Evolutionary conservation across 805 yeast species (phyloP).

Genomic region (Ogataea trehaloabstinens): DNA sequence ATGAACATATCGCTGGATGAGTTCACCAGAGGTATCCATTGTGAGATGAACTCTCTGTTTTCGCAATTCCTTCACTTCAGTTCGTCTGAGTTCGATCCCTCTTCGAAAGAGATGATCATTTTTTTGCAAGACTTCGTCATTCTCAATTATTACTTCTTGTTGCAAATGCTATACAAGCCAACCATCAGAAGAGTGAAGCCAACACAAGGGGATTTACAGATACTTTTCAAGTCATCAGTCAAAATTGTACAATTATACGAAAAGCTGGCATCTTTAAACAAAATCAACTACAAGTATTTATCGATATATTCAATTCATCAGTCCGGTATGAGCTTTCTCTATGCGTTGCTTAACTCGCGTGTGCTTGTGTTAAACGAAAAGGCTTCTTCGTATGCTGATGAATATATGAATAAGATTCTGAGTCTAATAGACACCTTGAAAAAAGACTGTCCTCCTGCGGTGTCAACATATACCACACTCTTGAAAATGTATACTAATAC

Average conservation of each 20-base stretch:
- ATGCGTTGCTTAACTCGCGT: conserved; percentile 14
- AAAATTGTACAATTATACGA: conserved; percentile 12
- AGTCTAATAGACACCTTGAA: conserved; percentile 6
- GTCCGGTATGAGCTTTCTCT: conserved; percentile 14
- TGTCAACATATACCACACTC: conserved; percentile 9
- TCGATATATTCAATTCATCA: conserved; percentile 18
- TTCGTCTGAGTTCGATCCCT: not conserved
- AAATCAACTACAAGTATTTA: conserved; percentile 18
- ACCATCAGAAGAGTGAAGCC: conserved; percentile 7
- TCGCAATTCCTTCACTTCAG: conserved; percentile 3
- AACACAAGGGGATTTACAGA: conserved; percentile 6
- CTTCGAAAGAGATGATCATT: not conserved
- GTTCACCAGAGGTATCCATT: conserved; percentile 4
- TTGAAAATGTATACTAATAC: conserved; percentile 15
- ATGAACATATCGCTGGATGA: conserved; percentile 1
- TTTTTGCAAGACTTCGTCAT: conserved; percentile 3
- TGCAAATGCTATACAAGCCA: conserved; percentile 17
- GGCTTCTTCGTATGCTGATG: conserved; percentile 4
- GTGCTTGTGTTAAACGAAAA: conserved; percentile 6
- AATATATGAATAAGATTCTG: conserved; percentile 3
- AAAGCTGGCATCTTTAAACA: conserved; percentile 4
- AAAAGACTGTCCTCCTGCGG: conserved; percentile 16
- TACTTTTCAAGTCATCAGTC: conserved; percentile 12
- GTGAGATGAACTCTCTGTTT: conserved; percentile 8
- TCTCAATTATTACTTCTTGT: conserved; percentile 5